These are phyloP conservation scores for Podaxis sp. DNA, from an alignment of 768 basidiomycete genomes.

Conservation along the genomic window DNA sequence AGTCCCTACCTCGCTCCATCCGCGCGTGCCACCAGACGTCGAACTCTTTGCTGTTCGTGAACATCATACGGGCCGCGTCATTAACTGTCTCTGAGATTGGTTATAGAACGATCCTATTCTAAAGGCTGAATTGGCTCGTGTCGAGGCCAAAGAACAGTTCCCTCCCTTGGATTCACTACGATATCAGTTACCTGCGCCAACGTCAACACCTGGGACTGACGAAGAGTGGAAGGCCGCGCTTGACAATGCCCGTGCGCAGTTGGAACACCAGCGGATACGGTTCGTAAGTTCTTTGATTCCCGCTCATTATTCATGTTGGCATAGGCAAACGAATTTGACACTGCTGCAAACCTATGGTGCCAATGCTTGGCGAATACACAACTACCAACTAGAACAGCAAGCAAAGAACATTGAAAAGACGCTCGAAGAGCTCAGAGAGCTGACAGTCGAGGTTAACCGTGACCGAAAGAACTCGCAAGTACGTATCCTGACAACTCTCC, in stretches of 20 bases:
- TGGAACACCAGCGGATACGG: conserved; percentile 84
- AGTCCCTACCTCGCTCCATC: conserved; percentile 58
- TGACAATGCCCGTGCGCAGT: conserved; percentile 73
- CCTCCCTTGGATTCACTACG: conserved; percentile 66
- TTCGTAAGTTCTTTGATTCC: conserved; percentile 25
- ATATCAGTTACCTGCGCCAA: conserved; percentile 71
- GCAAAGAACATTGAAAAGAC: conserved; percentile 67
- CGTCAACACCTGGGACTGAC: conserved; percentile 56
- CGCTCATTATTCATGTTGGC: background rate
- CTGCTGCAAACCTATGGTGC: conserved; percentile 82
- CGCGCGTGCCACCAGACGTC: conserved; percentile 60
- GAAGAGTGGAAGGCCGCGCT: conserved; percentile 75
- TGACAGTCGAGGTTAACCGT: conserved; percentile 83
- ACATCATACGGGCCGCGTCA: conserved; percentile 16
- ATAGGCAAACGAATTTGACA: conserved; percentile 77
- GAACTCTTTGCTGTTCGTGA: conserved; percentile 69
- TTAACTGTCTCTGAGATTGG: background rate
- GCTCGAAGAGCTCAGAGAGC: conserved; percentile 72
- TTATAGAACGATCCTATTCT: conserved; percentile 63
- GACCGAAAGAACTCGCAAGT: conserved; percentile 86
- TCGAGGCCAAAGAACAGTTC: conserved; percentile 63
- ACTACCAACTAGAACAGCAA: conserved; percentile 79
- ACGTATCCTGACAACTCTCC: conserved; percentile 14
- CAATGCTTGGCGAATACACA: conserved; percentile 91
- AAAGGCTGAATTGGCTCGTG: conserved; percentile 68